phyloP scores from a whole-genome alignment of 2,329 filamentous ascomycete species.

The Ophiocordyceps sinensis region DNA sequence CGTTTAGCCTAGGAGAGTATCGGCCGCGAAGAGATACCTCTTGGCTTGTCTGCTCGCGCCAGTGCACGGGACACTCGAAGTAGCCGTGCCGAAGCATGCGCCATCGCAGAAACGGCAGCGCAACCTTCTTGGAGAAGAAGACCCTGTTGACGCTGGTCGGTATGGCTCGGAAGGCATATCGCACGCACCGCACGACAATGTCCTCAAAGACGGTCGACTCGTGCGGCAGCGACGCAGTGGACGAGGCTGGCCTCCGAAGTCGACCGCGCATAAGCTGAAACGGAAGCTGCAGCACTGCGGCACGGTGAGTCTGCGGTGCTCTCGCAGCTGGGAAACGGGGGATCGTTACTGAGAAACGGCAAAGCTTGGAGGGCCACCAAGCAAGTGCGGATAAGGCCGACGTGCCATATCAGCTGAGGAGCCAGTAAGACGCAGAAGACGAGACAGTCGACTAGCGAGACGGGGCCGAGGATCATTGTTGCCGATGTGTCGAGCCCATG shows the following conservation, averaged over 20 bases:
- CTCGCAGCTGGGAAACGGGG: neutral
- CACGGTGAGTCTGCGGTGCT: neutral
- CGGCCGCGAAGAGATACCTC: slow-evolving; percentile 9
- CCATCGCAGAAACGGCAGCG: slow-evolving; percentile 60
- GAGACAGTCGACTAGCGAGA: slow-evolving; percentile 63
- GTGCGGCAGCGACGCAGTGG: slow-evolving; percentile 46
- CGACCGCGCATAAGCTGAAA: slow-evolving; percentile 9
- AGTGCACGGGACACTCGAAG: slow-evolving; percentile 45
- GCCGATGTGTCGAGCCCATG: slow-evolving; percentile 1
- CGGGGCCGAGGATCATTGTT: slow-evolving; percentile 57
- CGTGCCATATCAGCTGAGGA: slow-evolving; percentile 55
- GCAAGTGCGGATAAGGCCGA: slow-evolving; percentile 45
- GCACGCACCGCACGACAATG: slow-evolving; percentile 60
- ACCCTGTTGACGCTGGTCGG: slow-evolving; percentile 54
- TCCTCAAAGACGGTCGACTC: slow-evolving; percentile 63
- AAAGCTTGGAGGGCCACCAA: slow-evolving; percentile 45
- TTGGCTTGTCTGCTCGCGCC: slow-evolving; percentile 33
- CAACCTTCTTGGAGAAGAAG: slow-evolving; percentile 63
- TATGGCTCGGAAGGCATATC: slow-evolving; percentile 62
- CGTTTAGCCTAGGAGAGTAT: neutral
- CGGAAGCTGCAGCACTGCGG: slow-evolving; percentile 1
- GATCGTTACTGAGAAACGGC: slow-evolving; percentile 51
- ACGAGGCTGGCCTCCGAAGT: slow-evolving; percentile 12
- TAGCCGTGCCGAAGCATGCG: slow-evolving; percentile 62
- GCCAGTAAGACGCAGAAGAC: slow-evolving; percentile 57